A percentile compares a stretch with the other conserved stretches of the same genome.
phyloP scores from a whole-genome alignment of 495 filamentous ascomycete genomes.

The Astrothelium macrocarpum region DNA sequence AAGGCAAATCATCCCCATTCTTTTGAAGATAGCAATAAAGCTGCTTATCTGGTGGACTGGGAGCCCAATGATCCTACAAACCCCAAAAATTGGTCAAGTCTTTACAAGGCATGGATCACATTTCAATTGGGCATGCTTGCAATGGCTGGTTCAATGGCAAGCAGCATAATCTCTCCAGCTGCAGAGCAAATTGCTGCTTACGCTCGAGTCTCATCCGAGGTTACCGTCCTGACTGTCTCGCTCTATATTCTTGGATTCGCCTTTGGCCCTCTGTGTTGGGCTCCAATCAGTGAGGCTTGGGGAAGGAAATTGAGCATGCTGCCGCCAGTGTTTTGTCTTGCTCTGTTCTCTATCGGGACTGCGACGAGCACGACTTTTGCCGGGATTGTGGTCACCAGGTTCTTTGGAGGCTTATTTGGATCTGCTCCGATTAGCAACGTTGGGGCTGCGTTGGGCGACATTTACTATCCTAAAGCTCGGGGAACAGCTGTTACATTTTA shows the following conservation, averaged over 20 bases:
- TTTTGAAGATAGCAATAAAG: constrained; percentile 3
- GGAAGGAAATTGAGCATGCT: constrained; percentile 36
- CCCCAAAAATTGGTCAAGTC: constrained; percentile 38
- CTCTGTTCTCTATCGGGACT: constrained; percentile 32
- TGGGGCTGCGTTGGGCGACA: constrained; percentile 41
- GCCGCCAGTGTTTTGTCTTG: constrained; percentile 38
- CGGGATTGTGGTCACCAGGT: constrained; percentile 25
- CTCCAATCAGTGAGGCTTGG: constrained; percentile 37
- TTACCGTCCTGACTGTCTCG: constrained; percentile 26
- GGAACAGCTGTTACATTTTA: constrained; percentile 35
- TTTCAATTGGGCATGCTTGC: constrained; percentile 43
- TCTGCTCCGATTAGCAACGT: constrained; percentile 32
- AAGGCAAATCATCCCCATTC: constrained; percentile 10
- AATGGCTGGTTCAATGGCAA: constrained; percentile 40
- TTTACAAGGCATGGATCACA: constrained; percentile 42
- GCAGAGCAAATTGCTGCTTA: constrained; percentile 33
- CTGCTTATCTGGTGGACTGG: constrained; percentile 16
- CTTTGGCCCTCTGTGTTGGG: constrained; percentile 32
- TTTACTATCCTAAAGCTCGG: constrained; percentile 33
- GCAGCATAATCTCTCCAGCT: constrained; percentile 42
- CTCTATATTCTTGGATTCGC: constrained; percentile 30
- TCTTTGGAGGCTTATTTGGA: constrained; percentile 29
- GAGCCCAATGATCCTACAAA: constrained; percentile 25
- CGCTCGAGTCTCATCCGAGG: constrained; percentile 31
- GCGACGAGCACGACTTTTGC: constrained; percentile 23